Evolutionary conservation across 805 yeast genomes (phyloP), one percentile per base, ranked within the genome.

Genomic region (Starmerella vitae): DNA sequence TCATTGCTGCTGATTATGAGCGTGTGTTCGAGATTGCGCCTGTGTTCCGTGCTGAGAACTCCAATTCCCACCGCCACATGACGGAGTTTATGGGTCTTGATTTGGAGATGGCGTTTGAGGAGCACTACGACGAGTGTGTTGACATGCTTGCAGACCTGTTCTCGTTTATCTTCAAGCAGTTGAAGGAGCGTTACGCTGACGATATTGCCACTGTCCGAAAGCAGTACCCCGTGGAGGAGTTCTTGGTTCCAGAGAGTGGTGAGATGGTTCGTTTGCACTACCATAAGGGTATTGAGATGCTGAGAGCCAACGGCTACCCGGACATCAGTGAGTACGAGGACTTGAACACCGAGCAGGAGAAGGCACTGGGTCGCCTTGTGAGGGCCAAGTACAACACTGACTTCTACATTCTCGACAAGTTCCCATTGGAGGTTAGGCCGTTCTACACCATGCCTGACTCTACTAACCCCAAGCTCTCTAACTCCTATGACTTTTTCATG

Each of bases 381-480:
- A 77, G 86, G 59, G 96, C 85, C 44, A 78, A 86, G 65, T 88
- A 86, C 65, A 83, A 86, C 65, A 91, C 98, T 39, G 99, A 91
- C 66, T 91, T 91, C 72, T 91, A 86, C 68, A 82, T 91, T 56
- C 74, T 91, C 64, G 99, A 91, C 71, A 91, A 91, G 64, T 91
- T 91, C 82, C 99, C 99, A 55, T 70, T 85, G 58, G 91, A 83
- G 22, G 74, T 86, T 40, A 78, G 99, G 70, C 99, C 99, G 42
- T 91, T 91, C 74, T 91, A 91, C 73, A 91, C 99, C 35, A 91
- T 91, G 98, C 97, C 98, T 46, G 95, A 85, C 61, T 71, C 97
- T 15, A 78, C 75, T 56, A 86, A 91, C 65, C 75, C 94, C 48
- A 71, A 78, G 53, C 86, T 86, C 67, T 86, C 97, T 48, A 91